Evolutionary conservation across 352 stramenopile species (phyloP).

Genomic region (Phytopythium helicoides): DNA sequence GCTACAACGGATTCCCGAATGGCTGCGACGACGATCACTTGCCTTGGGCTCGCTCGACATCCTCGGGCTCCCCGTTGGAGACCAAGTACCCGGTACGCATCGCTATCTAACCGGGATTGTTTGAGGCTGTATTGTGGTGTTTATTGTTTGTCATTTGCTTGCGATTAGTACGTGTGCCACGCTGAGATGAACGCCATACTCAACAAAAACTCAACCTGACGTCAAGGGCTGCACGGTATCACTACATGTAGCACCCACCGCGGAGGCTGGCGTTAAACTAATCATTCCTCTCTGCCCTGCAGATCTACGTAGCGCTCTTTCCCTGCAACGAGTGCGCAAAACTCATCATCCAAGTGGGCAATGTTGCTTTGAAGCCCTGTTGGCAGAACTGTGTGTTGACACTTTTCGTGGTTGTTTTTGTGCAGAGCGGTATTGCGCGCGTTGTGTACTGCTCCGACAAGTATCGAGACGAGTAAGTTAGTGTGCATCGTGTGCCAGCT

Average conservation of each 20-base stretch:
- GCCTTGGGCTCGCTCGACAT: slow-evolving; percentile 89
- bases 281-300: too few species aligned
- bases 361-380: too few species aligned
- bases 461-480: slow-evolving; percentile 85
- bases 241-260: background rate
- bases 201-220: slow-evolving; percentile 96
- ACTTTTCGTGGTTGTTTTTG: slow-evolving; percentile 1
- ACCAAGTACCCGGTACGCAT: slow-evolving; percentile 94
- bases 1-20: slow-evolving; percentile 98
- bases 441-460: slow-evolving; percentile 98
- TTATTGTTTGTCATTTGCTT: too few species aligned
- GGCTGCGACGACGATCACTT: slow-evolving; percentile 95
- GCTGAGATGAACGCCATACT: slow-evolving; percentile 99
- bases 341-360: slow-evolving; percentile 94
- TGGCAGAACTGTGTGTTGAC: too few species aligned
- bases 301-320: slow-evolving; percentile 98
- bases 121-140: too few species aligned
- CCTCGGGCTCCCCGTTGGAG: slow-evolving; percentile 78
- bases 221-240: slow-evolving; percentile 89
- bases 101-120: too few species aligned
- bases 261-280: too few species aligned
- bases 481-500: background rate
- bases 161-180: slow-evolving; percentile 94
- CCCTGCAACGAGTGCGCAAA: slow-evolving; percentile 99
- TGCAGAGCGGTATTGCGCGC: slow-evolving; percentile 91